A percentile compares a stretch with the other conserved stretches of the same genome.
These are phyloP conservation scores for Eucalyptus camaldulensis DNA, from an alignment of 345 rosid species.

Conservation along the genomic window DNA sequence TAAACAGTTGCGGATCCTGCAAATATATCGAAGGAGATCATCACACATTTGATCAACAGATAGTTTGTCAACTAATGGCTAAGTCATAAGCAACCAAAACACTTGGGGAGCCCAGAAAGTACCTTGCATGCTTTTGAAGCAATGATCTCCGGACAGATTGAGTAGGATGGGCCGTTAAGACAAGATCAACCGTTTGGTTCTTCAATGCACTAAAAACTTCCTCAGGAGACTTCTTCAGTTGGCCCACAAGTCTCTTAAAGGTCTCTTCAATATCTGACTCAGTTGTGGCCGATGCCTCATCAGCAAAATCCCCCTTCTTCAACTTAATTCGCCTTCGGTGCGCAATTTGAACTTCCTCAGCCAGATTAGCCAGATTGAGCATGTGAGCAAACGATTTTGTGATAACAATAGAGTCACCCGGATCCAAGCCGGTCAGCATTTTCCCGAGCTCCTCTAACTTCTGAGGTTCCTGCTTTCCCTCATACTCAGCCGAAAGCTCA, in stretches of 20 bases:
- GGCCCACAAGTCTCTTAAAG: conserved; percentile 62
- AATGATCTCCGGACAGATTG: conserved; percentile 92
- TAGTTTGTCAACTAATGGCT: background rate
- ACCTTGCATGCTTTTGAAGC: conserved; percentile 98
- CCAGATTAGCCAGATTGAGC: conserved; percentile 92
- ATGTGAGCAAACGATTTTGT: conserved; percentile 88
- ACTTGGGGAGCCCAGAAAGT: background rate
- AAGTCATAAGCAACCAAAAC: background rate
- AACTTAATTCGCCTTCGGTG: conserved; percentile 68
- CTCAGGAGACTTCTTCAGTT: conserved; percentile 78
- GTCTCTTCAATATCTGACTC: conserved; percentile 96
- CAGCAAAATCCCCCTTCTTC: conserved; percentile 81
- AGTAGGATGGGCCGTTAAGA: conserved; percentile 98
- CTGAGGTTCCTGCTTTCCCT: conserved; percentile 57
- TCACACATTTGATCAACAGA: background rate
- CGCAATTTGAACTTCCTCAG: conserved; percentile 98
- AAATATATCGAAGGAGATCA: background rate
- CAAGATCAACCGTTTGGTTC: conserved; percentile 94
- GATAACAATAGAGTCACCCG: conserved; percentile 89
- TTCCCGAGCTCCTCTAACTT: conserved; percentile 85
- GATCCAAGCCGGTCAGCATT: conserved; percentile 73
- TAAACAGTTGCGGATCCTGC: conserved; percentile 76
- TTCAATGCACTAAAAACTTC: conserved; percentile 90
- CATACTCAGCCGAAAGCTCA: conserved; percentile 88
- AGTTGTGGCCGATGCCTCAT: conserved; percentile 73